Conservation (phyloP, 495 filamentous ascomycete species). For the Beverwykella pulmonaria region DNA sequence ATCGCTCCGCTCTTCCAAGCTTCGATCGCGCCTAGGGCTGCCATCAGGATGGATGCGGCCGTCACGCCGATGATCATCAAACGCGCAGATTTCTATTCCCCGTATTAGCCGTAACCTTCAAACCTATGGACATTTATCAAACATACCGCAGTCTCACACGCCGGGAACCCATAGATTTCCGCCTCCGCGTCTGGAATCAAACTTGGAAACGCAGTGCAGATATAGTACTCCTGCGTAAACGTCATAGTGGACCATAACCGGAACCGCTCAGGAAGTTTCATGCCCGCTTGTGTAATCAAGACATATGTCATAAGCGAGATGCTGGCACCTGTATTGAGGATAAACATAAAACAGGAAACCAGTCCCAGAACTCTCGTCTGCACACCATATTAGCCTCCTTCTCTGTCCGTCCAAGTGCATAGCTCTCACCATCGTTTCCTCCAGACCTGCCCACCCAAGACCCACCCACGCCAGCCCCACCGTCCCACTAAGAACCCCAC, state of each 20-base stretch:
- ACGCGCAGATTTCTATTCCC: not conserved
- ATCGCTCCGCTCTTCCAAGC: not conserved
- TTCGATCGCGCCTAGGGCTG: not conserved
- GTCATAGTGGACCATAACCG: not conserved
- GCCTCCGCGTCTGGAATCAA: not conserved
- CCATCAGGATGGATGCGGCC: not conserved
- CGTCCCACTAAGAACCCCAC: not conserved
- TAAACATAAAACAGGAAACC: not conserved
- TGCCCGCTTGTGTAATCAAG: slow-evolving; percentile 1
- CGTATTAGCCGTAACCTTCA: not conserved
- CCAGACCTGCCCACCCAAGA: not conserved
- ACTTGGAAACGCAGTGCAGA: slow-evolving; percentile 20
- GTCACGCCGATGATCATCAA: not conserved
- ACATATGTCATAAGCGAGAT: slow-evolving; percentile 15
- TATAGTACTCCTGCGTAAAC: slow-evolving; percentile 21
- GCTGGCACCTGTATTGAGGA: not conserved
- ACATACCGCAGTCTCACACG: slow-evolving; percentile 19
- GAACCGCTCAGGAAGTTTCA: slow-evolving; percentile 4
- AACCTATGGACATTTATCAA: not conserved
- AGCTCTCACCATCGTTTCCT: not conserved
- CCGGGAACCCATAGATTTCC: slow-evolving; percentile 10
- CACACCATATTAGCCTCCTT: not conserved
- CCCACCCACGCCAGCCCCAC: slow-evolving; percentile 1
- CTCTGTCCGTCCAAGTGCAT: not conserved
- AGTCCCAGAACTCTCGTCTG: not conserved